Base-by-base conservation (phyloP, 2,329 filamentous ascomycete species). In the Fusarium verrucosum region DNA sequence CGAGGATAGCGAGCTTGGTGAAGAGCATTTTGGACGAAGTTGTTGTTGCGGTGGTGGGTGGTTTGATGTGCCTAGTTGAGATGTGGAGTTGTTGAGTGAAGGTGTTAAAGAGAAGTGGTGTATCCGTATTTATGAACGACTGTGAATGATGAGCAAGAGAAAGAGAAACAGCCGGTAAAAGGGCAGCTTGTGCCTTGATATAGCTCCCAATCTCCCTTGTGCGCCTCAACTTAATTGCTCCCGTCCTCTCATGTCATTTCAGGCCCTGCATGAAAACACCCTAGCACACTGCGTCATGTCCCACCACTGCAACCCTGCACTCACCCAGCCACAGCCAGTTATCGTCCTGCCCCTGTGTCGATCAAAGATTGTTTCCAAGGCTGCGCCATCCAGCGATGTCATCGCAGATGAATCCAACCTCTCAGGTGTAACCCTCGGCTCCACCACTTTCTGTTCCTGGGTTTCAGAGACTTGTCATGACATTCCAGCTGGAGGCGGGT, bases 1-100 rank as follows among this genome's bases (percentile, higher is more conserved):
- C 45, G 41, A 72, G 51, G 13, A 72, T 41, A 17, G 58, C 40
- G 59, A 70, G 25, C 58, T 72, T 70, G 43, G 58, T 55, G 69
- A 66, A 71, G 30, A 42, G 70, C 70, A 72, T 72, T 19, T 20
- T 61, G 56, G 17, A 13, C 42, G 26, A 28, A 10, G 26, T 28
- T 32, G 45, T 19, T 56, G 54, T 43, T 22, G 35, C 46, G 20
- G 23, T 50, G 19, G 26, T 46, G 16, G 10, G 41, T 33, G 17
- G 10, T 6, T 25, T 22, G 11, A 13, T 37, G 26, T 47, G 13
- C n/a, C n/a, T n/a, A n/a, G n/a, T n/a, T n/a, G 26, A 20, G 25
- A 30, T 36, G 40, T 35, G 32, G 10, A n/a, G 26, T 33, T 41
- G 42, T 7, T 47, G 25, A 26, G 35, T 33, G 22, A 40, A 38